A percentile compares a stretch with the other conserved stretches of the same genome.
Evolutionary conservation across 257 asterid genomes (phyloP).

Genomic region (Anisodus tanguticus): DNA sequence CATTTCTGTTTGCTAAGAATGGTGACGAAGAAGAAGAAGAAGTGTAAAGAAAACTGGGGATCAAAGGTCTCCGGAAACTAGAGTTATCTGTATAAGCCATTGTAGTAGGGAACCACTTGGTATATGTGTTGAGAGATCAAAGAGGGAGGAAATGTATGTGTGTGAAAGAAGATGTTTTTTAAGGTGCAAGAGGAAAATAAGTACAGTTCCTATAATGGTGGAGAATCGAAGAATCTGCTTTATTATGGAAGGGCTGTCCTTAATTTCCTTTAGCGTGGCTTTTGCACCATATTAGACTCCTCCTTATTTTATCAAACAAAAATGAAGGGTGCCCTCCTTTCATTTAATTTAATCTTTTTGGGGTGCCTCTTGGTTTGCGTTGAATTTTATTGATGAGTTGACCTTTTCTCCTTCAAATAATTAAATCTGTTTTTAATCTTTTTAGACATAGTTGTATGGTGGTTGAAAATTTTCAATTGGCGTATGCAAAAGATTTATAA

Average conservation of each 20-base stretch:
- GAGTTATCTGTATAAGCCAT: constrained; percentile 39
- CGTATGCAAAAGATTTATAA: not conserved
- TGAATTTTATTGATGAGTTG: not conserved
- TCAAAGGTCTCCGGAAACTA: constrained; percentile 29
- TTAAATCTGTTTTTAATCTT: not conserved
- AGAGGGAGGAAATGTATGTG: not conserved
- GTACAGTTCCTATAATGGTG: not conserved
- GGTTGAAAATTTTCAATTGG: not conserved
- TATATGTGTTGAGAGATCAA: not conserved
- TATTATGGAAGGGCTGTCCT: constrained; percentile 16
- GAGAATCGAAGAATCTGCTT: constrained; percentile 20
- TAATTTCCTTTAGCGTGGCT: not conserved
- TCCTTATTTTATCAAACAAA: not conserved
- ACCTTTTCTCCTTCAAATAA: not conserved
- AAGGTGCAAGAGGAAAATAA: not conserved
- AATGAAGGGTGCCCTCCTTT: not conserved
- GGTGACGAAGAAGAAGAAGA: constrained; percentile 25
- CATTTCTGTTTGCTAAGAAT: not conserved
- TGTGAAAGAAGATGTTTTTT: not conserved
- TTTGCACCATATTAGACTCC: constrained; percentile 10
- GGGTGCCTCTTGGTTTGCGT: not conserved
- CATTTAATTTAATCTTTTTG: not conserved
- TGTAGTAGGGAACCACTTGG: not conserved
- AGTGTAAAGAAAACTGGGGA: constrained; percentile 44
- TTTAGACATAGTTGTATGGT: too few relatives aligned